Evolutionary conservation across 1,284 basidiomycete species (phyloP).

Genomic region (Laetiporus sulphureus): DNA sequence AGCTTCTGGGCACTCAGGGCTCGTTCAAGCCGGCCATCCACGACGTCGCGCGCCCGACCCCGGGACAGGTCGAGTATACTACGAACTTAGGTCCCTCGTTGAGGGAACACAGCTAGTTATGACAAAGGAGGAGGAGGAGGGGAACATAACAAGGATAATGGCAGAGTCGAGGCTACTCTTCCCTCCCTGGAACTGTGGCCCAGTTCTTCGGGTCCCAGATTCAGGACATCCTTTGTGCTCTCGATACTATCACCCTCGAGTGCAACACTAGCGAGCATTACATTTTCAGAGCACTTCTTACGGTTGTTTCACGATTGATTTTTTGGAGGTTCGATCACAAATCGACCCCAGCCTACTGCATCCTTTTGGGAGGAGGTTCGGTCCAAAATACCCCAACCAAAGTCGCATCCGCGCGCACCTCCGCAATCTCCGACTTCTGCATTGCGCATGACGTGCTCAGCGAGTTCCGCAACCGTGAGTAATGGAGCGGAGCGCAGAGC

Average conservation of each 20-base stretch:
- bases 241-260: constrained; percentile 63
- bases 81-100: constrained; percentile 62
- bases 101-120: constrained; percentile 66
- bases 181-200: constrained; percentile 71
- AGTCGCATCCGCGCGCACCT: constrained; percentile 57
- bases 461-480: constrained; percentile 45
- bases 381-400: constrained; percentile 79
- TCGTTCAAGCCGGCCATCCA: constrained; percentile 82
- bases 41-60: constrained; percentile 74
- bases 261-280: constrained; percentile 74
- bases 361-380: constrained; percentile 79
- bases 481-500: constrained; percentile 35
- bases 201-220: constrained; percentile 86
- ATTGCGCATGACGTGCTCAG: constrained; percentile 36
- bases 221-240: constrained; percentile 69
- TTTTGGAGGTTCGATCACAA: constrained; percentile 72
- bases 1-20: constrained; percentile 64
- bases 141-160: constrained; percentile 65
- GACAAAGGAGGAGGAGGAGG: constrained; percentile 55
- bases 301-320: not conserved
- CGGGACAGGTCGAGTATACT: constrained; percentile 76
- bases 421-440: constrained; percentile 55
- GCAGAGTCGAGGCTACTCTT: constrained; percentile 71
- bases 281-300: not conserved
- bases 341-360: constrained; percentile 67